A percentile compares a stretch with the other conserved stretches of the same genome.
phyloP scores from a whole-genome alignment of 805 yeast genomes.

The Candida saitoana region DNA sequence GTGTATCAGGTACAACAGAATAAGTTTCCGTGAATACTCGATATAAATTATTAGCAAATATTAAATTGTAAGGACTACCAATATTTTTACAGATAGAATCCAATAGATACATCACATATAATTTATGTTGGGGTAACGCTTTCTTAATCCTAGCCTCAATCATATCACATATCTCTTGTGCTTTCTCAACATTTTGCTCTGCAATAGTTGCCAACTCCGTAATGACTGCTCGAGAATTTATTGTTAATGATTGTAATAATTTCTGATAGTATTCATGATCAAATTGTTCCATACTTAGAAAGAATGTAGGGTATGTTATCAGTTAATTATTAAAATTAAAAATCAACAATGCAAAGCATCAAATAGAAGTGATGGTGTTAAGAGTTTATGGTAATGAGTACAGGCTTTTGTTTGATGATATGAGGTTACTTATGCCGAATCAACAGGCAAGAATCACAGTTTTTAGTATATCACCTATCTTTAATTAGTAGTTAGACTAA shows the following conservation, averaged over 20 bases:
- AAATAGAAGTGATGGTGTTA: not conserved
- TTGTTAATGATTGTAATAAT: constrained; percentile 28
- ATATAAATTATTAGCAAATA: constrained; percentile 33
- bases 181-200: constrained; percentile 27
- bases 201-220: constrained; percentile 38
- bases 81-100: constrained; percentile 41
- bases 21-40: constrained; percentile 36
- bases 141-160: constrained; percentile 34
- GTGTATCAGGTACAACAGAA: constrained; percentile 35
- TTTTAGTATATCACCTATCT: not conserved
- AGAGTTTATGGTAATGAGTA: not conserved
- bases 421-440: not conserved
- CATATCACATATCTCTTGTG: constrained; percentile 28
- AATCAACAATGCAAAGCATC: constrained; percentile 1
- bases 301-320: not conserved
- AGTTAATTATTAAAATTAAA: not conserved
- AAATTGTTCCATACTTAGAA: constrained; percentile 15
- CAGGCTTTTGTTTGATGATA: not conserved
- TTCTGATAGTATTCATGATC: constrained; percentile 27
- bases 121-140: constrained; percentile 37
- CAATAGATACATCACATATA: constrained; percentile 33
- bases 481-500: no score
- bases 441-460: not conserved
- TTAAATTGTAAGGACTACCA: constrained; percentile 40
- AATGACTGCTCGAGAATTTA: constrained; percentile 35